These are phyloP conservation scores for Zea mays DNA, from an alignment of 176 grass and related monocot genomes.

Conservation along the genomic window Zm-B73-REFERENCE-NAM-5.0 NC_050097.1:235925501-235926000, in stretches of 20 bases:
- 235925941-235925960: constrained; percentile 67
- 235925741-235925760: not conserved
- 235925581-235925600: not conserved
- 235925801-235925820: not conserved
- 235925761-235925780: not conserved
- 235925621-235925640: not conserved
- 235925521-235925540: not conserved
- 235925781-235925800: not conserved
- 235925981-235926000: constrained; percentile 49
- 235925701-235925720: not conserved
- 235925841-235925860: not conserved
- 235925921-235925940: constrained; percentile 69
- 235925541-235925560: not conserved
- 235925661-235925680: not conserved
- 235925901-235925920: constrained; percentile 53
- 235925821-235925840: not conserved
- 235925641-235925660: not conserved
- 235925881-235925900: constrained; percentile 14
- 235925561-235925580: not conserved
- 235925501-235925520: not conserved
- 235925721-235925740: not conserved
- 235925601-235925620: not conserved
- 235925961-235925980: constrained; percentile 62
- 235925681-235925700: not conserved
- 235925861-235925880: not conserved